Conservation (phyloP, 2,329 filamentous ascomycete species). For the Aureobasidium sp. region DNA sequence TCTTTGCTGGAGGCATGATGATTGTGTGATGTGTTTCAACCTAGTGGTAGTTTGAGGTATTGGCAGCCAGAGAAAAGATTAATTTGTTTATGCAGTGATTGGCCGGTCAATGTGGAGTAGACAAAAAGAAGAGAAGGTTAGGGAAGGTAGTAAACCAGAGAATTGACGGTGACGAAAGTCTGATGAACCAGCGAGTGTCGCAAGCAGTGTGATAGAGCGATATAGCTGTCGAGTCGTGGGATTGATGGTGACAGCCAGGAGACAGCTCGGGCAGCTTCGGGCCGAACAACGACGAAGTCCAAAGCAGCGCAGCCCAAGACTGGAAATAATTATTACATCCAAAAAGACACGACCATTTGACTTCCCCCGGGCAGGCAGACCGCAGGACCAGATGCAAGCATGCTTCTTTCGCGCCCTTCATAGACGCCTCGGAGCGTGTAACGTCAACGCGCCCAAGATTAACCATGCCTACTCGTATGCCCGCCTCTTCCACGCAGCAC, state of each 20-base stretch:
- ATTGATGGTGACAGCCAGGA: slow-evolving; percentile 2
- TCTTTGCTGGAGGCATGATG: slow-evolving; percentile 11
- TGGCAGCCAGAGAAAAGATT: neutral
- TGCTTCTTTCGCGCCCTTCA: slow-evolving; percentile 37
- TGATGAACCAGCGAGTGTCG: neutral
- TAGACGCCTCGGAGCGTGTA: slow-evolving; percentile 34
- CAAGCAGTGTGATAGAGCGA: neutral
- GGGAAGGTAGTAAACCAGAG: neutral
- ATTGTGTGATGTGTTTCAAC: neutral
- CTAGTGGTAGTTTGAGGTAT: neutral
- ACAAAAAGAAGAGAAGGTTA: neutral
- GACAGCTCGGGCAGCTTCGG: slow-evolving; percentile 1
- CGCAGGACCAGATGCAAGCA: slow-evolving; percentile 39
- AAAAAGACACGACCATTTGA: neutral
- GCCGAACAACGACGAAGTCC: neutral
- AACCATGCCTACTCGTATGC: slow-evolving; percentile 17
- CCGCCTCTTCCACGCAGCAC: slow-evolving; percentile 24
- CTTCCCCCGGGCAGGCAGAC: slow-evolving; percentile 3
- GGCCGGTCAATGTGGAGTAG: neutral
- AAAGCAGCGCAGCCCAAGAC: neutral
- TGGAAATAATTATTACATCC: neutral
- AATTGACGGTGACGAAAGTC: neutral
- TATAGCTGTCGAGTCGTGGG: slow-evolving; percentile 6
- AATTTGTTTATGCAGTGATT: slow-evolving; percentile 12
- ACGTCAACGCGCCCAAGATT: slow-evolving; percentile 12